A percentile compares a stretch with the other conserved stretches of the same genome.
phyloP scores from a whole-genome alignment of 179 eudicot genomes.

The Beta corolliflora region DNA sequence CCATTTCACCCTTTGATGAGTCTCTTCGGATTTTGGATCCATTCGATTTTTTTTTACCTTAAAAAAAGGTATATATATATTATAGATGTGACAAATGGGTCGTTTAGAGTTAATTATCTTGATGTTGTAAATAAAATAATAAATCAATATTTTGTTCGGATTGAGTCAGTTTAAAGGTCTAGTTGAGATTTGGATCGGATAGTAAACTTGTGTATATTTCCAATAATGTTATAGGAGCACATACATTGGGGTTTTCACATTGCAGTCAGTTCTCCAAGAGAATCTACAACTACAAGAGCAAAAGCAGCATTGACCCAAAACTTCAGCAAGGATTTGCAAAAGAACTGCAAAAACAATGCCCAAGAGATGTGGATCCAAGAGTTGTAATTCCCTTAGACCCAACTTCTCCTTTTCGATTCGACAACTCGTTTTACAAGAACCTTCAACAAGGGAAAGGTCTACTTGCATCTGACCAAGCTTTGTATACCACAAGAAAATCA shows the following conservation, averaged over 20 bases:
- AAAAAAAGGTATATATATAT: not conserved
- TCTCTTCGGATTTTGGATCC: not conserved
- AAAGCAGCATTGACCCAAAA: slow-evolving; percentile 56
- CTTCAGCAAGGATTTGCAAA: slow-evolving; percentile 52
- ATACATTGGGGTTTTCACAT: slow-evolving; percentile 86
- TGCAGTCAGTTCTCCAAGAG: slow-evolving; percentile 62
- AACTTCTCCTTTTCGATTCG: slow-evolving; percentile 56
- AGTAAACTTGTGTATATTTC: not conserved
- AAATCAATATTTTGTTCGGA: not conserved
- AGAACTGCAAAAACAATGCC: slow-evolving; percentile 59
- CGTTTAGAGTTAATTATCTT: not conserved
- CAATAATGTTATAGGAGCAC: slow-evolving; percentile 51
- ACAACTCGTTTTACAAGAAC: slow-evolving; percentile 68
- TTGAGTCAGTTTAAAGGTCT: not conserved
- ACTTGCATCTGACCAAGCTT: slow-evolving; percentile 63
- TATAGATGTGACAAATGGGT: not conserved
- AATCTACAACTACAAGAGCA: slow-evolving; percentile 49
- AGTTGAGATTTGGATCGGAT: not conserved
- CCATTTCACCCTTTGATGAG: not conserved
- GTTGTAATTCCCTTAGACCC: slow-evolving; percentile 74
- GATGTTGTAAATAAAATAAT: too few relatives aligned
- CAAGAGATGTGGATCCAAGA: slow-evolving; percentile 59
- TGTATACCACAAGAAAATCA: slow-evolving; percentile 53
- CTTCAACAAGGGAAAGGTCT: slow-evolving; percentile 63
- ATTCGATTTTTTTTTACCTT: not conserved